Evolutionary conservation across 2,329 filamentous ascomycete genomes (phyloP), one percentile per base, ranked within the genome.

Genomic region (Alternaria metachromatica): DNA sequence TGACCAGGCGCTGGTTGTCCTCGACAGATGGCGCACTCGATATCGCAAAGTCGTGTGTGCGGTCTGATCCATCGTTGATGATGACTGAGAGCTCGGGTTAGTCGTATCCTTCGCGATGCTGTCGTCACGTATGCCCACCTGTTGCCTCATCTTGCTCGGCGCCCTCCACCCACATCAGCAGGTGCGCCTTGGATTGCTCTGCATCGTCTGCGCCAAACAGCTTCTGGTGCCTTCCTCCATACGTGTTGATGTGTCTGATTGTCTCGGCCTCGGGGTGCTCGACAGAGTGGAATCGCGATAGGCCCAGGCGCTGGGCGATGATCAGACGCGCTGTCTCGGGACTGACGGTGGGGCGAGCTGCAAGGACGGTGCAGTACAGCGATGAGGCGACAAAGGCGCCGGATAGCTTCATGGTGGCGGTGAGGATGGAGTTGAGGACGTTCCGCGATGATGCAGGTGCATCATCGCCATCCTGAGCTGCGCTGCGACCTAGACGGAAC

Each of bases 291-390:
- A 81, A 86, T 58, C 81, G 79, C 57, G 84, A 83, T 33, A 86
- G 76, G 18, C 84, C 84, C 25, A 85, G 80, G 70, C 84, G 77
- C 73, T 85, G 82, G 54, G 85, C 84, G 63, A 87, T 72, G 53
- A 86, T 81, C 61, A 86, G 74, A 72, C 84, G 80, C 68, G 85
- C 83, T 43, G 82, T 81, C 58, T 82, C 78, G 15, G 84, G 80
- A 69, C 60, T 72, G 63, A 80, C 67, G 26, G 72, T 69, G 41
- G 76, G 58, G 74, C 82, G 33, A 72, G 67, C 26, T 74, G 78
- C 71, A 21, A 71, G 68, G 37, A 76, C 75, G 18, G 76, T 66
- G 70, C 76, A 80, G 72, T 73, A 80, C 49, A 84, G 75, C 63
- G 80, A 82, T 30, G 82, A 78, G 64, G 81, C 64, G 60, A 81